A percentile compares a stretch with the other conserved stretches of the same genome.
Evolutionary conservation across 257 asterid species (phyloP).

Genomic region (Galeopsis tetrahit): DNA sequence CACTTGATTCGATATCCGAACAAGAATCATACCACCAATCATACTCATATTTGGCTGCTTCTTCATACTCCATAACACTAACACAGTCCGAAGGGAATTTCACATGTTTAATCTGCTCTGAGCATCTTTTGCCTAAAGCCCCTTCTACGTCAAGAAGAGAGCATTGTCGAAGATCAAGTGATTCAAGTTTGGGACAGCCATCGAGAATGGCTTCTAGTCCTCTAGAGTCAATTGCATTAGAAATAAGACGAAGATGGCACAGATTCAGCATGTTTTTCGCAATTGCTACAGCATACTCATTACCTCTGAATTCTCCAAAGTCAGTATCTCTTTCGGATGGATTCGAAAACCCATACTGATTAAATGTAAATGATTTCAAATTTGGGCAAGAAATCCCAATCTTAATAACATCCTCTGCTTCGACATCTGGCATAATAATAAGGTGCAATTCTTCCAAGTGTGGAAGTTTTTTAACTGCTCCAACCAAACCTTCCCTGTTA

Average conservation of each 20-base stretch:
- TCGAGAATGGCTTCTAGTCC: constrained; percentile 51
- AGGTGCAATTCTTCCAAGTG: constrained; percentile 56
- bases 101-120: constrained; percentile 37
- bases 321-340: background rate
- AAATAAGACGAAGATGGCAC: constrained; percentile 31
- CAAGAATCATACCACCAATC: no score
- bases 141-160: constrained; percentile 32
- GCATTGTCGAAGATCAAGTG: constrained; percentile 52
- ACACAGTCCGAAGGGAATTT: background rate
- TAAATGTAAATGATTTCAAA: constrained; percentile 26
- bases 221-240: constrained; percentile 30
- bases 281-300: constrained; percentile 45
- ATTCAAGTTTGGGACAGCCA: constrained; percentile 51
- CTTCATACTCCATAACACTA: no score
- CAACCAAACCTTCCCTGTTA: no score
- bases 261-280: constrained; percentile 48
- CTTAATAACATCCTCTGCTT: constrained; percentile 25
- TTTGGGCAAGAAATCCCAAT: constrained; percentile 45
- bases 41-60: no score
- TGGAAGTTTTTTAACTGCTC: constrained; percentile 40
- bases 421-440: background rate
- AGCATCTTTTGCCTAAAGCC: constrained; percentile 39
- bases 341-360: background rate
- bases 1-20: no score
- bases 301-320: background rate